Base-by-base conservation (phyloP, 768 basidiomycete genomes). In the Boletus bicolor region DNA sequence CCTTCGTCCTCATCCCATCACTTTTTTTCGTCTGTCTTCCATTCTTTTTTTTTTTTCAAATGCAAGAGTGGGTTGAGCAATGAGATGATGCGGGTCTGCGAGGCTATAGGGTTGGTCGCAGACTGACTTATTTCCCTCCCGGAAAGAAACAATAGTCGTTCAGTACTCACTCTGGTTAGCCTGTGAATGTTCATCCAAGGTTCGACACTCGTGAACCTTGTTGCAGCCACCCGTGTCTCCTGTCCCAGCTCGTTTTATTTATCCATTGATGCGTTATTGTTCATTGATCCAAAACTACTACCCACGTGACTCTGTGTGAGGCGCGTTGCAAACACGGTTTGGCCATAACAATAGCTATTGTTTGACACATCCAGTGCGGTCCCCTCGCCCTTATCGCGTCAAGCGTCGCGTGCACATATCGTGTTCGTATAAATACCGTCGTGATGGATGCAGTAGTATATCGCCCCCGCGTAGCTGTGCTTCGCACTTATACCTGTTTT, bases 291-390 rank as follows among this genome's bases (percentile, higher is more conserved):
- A 43, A 34, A 45, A 26, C 15, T 10, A 3, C 37, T 12, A 7
- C 28, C 51, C 71, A 71, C 63, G 68, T 71, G 70, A 63, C 14
- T 19, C 14, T 15, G n/a, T 6, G 30, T 12, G 49, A 46, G 43
- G 34, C 17, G 34, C 17, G 30, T 11, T 10, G 38, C 54, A 26
- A 6, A n/a, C 24, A 43, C 36, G 34, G 26, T 30, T 34, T 24
- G 21, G 21, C 37, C 44, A 62, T 47, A 42, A 71, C 64, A 63
- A 68, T 71, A 63, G 42, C 53, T 58, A 68, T 72, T 72, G 66
- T 73, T 64, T 56, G 47, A 45, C 17, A 51, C 17, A 51, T 54
- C 56, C 55, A 49, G 43, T 41, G 49, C 47, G 51, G 56, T 47
- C 55, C 30, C 54, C 57, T 49, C 44, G 34, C 43, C 55, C 49